Base-by-base conservation (phyloP, 352 stramenopile genomes). In the Globisporangium polare region DNA sequence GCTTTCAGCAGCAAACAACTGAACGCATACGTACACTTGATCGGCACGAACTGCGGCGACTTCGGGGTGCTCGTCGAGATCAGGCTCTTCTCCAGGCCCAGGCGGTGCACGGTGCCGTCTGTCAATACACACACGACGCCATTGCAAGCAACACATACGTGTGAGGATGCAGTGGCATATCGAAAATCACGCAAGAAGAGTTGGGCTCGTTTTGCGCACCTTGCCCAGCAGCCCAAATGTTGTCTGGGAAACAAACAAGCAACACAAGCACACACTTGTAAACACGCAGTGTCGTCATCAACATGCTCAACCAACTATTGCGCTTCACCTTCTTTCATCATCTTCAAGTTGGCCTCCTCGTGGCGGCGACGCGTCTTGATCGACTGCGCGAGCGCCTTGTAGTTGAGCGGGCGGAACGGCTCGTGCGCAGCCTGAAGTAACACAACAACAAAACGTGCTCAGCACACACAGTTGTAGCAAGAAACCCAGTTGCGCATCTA, bases 341-440 rank as follows among this genome's bases (percentile, higher is more conserved):
- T 91, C 68, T 92, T 86, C 57, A 94, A 56, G 62, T 92, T 92
- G 17, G 77, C 63, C 61, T 93, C 81, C 58, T 95, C 85, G 57
- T 95, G 85, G 67, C 86, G 86, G 54, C 83, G 78, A 47, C 79
- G 86, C 42, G 66, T 83, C 55, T 86, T 85, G 56, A 95, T 90
- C 50, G 79, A 83, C 58, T 95, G 79, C 9, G 86, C 86, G 49
- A 95, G 72, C 45, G 77, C 53, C 66, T 88, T 89, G 74, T 95
- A 95, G 72, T 95, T 94, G 41, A 95, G 76, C 20, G 84, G 83
- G 42, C 87, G 84, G 65, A 95, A 95, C n/a, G 86, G 86, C 68
- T 95, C 83, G 35, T 95, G 86, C 17, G 83, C 69, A 29, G 84
- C 68, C 76, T 78, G 43, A 24, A 53, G 5, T 22, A 33, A 6